Conservation (phyloP, 139 green algal species). For the Pleodorina starrii region DNA sequence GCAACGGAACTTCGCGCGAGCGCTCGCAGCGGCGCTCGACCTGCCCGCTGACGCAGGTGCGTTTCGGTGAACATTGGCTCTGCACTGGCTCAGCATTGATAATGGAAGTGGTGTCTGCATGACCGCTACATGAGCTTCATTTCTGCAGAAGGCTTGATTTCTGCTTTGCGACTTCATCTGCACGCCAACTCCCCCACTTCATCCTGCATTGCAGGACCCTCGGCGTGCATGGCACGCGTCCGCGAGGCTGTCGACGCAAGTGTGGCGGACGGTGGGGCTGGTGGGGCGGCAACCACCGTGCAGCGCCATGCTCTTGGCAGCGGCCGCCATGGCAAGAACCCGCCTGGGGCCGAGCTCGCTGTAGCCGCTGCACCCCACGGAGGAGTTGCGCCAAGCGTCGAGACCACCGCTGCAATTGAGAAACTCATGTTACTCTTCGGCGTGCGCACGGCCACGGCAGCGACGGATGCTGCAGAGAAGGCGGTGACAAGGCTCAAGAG, state of each 20-base stretch:
- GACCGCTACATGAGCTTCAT: no score
- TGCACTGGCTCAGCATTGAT: background rate
- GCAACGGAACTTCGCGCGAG: conserved; percentile 63
- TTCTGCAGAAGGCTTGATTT: no score
- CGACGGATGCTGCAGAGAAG: conserved; percentile 43
- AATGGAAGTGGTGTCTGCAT: no score
- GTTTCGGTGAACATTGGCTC: background rate
- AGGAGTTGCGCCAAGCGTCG: no score
- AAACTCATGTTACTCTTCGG: conserved; percentile 24
- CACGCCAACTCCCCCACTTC: background rate
- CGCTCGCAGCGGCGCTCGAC: conserved; percentile 60
- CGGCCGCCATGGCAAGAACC: background rate
- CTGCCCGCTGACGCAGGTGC: conserved; percentile 45
- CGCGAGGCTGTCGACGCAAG: background rate
- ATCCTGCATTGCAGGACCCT: background rate
- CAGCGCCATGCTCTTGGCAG: background rate
- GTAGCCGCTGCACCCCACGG: background rate
- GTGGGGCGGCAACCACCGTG: background rate
- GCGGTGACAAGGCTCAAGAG: conserved; percentile 55
- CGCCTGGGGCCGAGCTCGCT: background rate
- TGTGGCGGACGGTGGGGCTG: no score
- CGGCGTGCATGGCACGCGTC: conserved; percentile 37
- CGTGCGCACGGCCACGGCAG: conserved; percentile 10
- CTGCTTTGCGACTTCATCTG: background rate
- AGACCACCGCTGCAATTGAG: conserved; percentile 17